phyloP scores from a whole-genome alignment of 768 basidiomycete genomes.

The Sarcodon aspratus region DNA sequence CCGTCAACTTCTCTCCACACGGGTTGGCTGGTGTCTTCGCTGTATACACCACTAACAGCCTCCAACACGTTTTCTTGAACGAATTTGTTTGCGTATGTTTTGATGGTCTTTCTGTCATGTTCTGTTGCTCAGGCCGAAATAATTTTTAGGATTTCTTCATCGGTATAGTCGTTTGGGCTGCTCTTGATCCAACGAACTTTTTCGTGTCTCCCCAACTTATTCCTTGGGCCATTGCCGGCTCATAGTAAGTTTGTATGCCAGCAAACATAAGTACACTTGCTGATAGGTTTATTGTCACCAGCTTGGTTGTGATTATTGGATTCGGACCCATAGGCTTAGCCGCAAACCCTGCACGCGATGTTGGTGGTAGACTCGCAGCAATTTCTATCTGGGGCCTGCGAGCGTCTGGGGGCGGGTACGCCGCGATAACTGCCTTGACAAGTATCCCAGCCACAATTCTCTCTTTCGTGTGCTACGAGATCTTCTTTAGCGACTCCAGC shows the following conservation, averaged over 20 bases:
- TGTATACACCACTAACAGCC: conserved; percentile 32
- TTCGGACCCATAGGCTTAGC: conserved; percentile 43
- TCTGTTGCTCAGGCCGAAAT: neutral
- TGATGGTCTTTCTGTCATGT: neutral
- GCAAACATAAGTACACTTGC: neutral
- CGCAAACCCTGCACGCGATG: conserved; percentile 57
- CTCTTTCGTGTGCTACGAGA: conserved; percentile 41
- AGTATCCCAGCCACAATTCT: conserved; percentile 56
- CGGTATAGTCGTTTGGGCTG: conserved; percentile 38
- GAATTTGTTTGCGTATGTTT: conserved; percentile 43
- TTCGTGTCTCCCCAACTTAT: conserved; percentile 39
- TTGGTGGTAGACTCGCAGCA: conserved; percentile 52
- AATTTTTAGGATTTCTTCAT: conserved; percentile 31
- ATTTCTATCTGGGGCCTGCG: conserved; percentile 48
- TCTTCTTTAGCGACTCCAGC: conserved; percentile 46
- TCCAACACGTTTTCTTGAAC: conserved; percentile 37
- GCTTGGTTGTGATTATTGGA: conserved; percentile 50
- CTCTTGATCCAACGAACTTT: conserved; percentile 47
- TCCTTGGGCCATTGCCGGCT: conserved; percentile 42
- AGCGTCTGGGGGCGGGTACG: conserved; percentile 43
- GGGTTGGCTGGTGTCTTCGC: conserved; percentile 36
- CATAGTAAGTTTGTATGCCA: conserved; percentile 35
- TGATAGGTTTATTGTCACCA: conserved; percentile 11
- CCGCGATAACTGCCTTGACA: conserved; percentile 51
- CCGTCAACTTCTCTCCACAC: conserved; percentile 16